These are phyloP conservation scores for Cytospora schulzeri DNA, from an alignment of 2,329 filamentous ascomycete species.

Conservation along the genomic window DNA sequence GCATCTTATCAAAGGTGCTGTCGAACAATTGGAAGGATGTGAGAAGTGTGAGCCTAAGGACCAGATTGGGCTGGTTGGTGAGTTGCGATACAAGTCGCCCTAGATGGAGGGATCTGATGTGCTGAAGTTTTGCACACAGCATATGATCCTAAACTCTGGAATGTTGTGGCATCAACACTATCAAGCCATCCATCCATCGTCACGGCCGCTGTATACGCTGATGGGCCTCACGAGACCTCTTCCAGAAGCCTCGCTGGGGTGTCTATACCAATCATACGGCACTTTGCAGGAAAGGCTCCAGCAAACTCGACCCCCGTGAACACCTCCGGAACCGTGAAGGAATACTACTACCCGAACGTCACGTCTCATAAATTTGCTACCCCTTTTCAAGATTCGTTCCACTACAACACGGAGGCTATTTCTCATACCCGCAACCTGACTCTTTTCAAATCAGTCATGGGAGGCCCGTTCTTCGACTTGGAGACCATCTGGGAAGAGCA, in stretches of 20 bases:
- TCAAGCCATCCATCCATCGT: conserved; percentile 15
- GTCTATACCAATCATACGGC: conserved; percentile 22
- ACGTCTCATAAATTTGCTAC: conserved; percentile 23
- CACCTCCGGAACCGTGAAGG: conserved; percentile 5
- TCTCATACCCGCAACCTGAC: conserved; percentile 67
- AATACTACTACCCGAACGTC: conserved; percentile 24
- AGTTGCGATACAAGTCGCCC: background rate
- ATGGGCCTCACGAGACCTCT: conserved; percentile 6
- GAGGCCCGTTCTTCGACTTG: conserved; percentile 71
- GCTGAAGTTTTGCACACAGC: conserved; percentile 14
- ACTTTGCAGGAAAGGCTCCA: conserved; percentile 22
- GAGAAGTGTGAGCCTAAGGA: conserved; percentile 27
- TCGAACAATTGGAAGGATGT: conserved; percentile 16
- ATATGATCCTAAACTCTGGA: conserved; percentile 23
- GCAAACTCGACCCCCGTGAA: background rate
- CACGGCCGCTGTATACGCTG: conserved; percentile 24
- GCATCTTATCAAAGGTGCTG: conserved; percentile 8
- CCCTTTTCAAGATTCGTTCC: conserved; percentile 30
- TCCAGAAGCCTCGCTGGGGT: background rate
- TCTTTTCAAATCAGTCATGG: conserved; percentile 64
- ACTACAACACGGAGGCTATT: conserved; percentile 38
- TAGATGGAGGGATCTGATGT: background rate
- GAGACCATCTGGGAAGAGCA: conserved; percentile 82
- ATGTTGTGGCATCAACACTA: conserved; percentile 12
- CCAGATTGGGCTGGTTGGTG: conserved; percentile 25